These are phyloP conservation scores for Tephrocybe sp. DNA, from an alignment of 768 basidiomycete genomes.

Conservation along the genomic window DNA sequence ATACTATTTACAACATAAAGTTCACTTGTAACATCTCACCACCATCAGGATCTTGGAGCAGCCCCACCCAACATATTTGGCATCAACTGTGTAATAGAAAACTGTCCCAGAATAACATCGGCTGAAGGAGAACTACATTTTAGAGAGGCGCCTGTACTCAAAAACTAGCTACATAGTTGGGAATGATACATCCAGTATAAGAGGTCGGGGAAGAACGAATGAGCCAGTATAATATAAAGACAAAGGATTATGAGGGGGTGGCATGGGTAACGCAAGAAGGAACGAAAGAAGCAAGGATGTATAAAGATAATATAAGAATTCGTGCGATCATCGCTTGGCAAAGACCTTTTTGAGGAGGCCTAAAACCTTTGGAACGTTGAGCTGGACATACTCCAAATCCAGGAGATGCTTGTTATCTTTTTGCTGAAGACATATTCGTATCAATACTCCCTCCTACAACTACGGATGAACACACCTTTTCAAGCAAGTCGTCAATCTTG, in stretches of 20 bases:
- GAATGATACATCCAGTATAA: constrained; percentile 36
- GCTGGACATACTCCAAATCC: constrained; percentile 96
- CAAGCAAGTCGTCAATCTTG: constrained; percentile 96
- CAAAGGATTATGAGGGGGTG: constrained; percentile 7
- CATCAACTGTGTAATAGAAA: neutral
- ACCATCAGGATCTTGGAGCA: no score
- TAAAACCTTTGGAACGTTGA: constrained; percentile 94
- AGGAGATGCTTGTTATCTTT: constrained; percentile 97
- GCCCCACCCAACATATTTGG: neutral
- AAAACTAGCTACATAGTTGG: constrained; percentile 26
- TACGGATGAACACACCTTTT: constrained; percentile 61
- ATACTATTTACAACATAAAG: no score
- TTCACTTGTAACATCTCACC: no score
- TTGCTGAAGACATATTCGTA: constrained; percentile 57
- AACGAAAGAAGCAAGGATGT: constrained; percentile 21
- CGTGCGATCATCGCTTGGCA: constrained; percentile 66
- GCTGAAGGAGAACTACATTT: constrained; percentile 18
- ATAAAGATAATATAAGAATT: constrained; percentile 28
- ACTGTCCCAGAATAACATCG: neutral
- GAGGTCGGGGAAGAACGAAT: constrained; percentile 16
- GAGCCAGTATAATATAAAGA: constrained; percentile 15
- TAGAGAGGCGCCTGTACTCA: constrained; percentile 21
- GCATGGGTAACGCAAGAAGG: constrained; percentile 21
- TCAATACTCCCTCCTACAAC: neutral
- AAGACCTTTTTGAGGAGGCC: constrained; percentile 93